A percentile compares a stretch with the other conserved stretches of the same genome.
Evolutionary conservation across 1,284 basidiomycete genomes (phyloP).

Genomic region (Ustilago tritici): DNA sequence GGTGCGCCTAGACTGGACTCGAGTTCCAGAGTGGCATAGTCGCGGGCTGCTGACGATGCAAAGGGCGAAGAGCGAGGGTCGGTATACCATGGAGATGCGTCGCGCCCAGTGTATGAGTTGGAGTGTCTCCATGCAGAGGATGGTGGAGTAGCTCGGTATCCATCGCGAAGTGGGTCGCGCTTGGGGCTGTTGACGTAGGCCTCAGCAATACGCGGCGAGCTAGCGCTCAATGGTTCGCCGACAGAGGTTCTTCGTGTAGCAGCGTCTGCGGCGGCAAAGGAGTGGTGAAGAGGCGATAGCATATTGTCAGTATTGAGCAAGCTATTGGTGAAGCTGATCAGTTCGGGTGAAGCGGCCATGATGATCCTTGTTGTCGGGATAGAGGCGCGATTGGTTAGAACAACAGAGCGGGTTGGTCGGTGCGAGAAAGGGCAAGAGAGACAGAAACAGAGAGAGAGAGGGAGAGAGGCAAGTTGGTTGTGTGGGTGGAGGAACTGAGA

Average conservation of each 20-base stretch:
- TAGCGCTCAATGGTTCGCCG: constrained; percentile 48
- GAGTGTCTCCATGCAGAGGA: constrained; percentile 50
- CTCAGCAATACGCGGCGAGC: constrained; percentile 54
- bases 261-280: constrained; percentile 38
- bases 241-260: constrained; percentile 41
- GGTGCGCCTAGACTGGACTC: constrained; percentile 40
- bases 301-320: constrained; percentile 58
- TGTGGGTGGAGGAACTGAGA: constrained; percentile 4
- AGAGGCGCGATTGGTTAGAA: not conserved
- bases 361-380: constrained; percentile 14
- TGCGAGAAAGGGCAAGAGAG: constrained; percentile 23
- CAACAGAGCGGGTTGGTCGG: constrained; percentile 31
- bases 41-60: constrained; percentile 59
- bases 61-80: constrained; percentile 64
- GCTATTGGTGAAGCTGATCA: constrained; percentile 53
- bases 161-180: constrained; percentile 55
- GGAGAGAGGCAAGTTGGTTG: not conserved
- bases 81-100: constrained; percentile 61
- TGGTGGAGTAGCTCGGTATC: constrained; percentile 52
- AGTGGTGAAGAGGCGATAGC: constrained; percentile 49
- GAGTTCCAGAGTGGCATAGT: constrained; percentile 50
- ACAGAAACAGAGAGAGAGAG: not conserved
- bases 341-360: constrained; percentile 52
- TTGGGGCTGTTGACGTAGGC: constrained; percentile 57
- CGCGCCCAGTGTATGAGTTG: constrained; percentile 48